Base-by-base conservation (phyloP, 2,329 filamentous ascomycete species). In the Hypoxylon sp. region DNA sequence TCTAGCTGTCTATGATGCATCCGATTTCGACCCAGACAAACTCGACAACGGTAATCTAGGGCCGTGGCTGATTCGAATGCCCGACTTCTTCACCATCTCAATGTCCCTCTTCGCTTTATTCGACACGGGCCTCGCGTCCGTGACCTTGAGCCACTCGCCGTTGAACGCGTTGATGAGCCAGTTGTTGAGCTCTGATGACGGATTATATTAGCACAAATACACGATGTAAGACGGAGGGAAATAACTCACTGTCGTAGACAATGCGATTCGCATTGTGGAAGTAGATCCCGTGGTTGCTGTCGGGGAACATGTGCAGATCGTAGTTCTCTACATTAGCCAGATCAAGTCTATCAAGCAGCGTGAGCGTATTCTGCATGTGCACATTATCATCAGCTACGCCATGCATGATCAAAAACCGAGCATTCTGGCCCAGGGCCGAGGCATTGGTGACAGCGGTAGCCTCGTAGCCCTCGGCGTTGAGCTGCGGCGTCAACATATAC, bases 111-210 rank as follows among this genome's bases (percentile, higher is more conserved):
- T 64, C 13, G 51, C 56, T 36, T 62, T 65, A 5, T 50, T 49
- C 7, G 60, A 50, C 11, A 43, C 43, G 2, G 81, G 81, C 61
- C 78, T 78, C 2, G 81, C 75, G 41, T 80, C 57, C 7, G 69
- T 64, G 9, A 83, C 68, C 69, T 81, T 83, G 51, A 93, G 76
- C 91, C 93, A 97, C 71, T 97, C 91, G 41, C 94, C 94, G 63
- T 97, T 97, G 70, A 99, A 99, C 1, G 94, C 94, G 69, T 97
- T 97, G 68, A 97, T 82, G 45, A 99, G 84, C 93, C 93, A 99
- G 69, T 90, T 92, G 50, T 80, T 86, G 21, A 96, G 71, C 73
- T 91, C 89, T 91, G 55, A 36, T n/a, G 3, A 67, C 76, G 21
- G n/a, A n/a, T n/a, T n/a, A n/a, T n/a, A n/a, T n/a, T n/a, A n/a